These are phyloP conservation scores for Lasiosphaeria miniovina DNA, from an alignment of 495 filamentous ascomycete species.

Conservation along the genomic window DNA sequence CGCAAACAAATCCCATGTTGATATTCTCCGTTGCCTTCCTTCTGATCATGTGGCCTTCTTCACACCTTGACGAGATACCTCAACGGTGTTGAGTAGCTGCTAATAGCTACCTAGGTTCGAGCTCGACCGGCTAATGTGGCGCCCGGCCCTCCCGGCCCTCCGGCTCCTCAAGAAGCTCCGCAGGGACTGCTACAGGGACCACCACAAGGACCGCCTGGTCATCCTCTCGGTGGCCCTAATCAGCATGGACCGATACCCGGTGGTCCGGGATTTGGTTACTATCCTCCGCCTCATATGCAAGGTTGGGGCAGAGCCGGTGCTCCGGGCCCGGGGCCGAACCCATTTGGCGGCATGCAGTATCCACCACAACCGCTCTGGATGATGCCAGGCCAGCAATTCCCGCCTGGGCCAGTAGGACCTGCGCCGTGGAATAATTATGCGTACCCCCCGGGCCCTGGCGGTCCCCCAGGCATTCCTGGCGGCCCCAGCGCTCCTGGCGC, in stretches of 20 bases:
- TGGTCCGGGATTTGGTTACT: conserved; percentile 34
- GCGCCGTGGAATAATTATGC: conserved; percentile 55
- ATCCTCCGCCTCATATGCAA: conserved; percentile 51
- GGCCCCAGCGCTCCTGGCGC: conserved; percentile 25
- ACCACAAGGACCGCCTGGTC: conserved; percentile 13
- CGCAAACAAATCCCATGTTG: conserved; percentile 83
- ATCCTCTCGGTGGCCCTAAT: conserved; percentile 23
- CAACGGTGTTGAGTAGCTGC: conserved; percentile 13
- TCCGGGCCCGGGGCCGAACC: conserved; percentile 32
- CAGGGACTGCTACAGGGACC: conserved; percentile 16
- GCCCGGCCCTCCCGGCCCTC: conserved; percentile 28
- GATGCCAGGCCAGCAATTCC: conserved; percentile 78
- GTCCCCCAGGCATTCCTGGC: conserved; percentile 34
- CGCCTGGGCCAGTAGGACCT: conserved; percentile 52
- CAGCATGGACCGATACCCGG: conserved; percentile 31
- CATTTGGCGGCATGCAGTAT: conserved; percentile 45
- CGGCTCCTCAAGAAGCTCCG: not conserved
- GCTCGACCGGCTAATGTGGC: conserved; percentile 35
- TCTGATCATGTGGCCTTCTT: conserved; percentile 59
- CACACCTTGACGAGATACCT: conserved; percentile 5
- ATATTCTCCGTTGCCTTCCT: conserved; percentile 99
- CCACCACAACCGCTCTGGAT: conserved; percentile 74
- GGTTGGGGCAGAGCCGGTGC: conserved; percentile 44
- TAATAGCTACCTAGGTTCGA: conserved; percentile 37
- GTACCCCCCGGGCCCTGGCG: conserved; percentile 49